Evolutionary conservation across 768 basidiomycete species (phyloP), one percentile per base, ranked within the genome.

Genomic region (Podaxis carcinomalis): DNA sequence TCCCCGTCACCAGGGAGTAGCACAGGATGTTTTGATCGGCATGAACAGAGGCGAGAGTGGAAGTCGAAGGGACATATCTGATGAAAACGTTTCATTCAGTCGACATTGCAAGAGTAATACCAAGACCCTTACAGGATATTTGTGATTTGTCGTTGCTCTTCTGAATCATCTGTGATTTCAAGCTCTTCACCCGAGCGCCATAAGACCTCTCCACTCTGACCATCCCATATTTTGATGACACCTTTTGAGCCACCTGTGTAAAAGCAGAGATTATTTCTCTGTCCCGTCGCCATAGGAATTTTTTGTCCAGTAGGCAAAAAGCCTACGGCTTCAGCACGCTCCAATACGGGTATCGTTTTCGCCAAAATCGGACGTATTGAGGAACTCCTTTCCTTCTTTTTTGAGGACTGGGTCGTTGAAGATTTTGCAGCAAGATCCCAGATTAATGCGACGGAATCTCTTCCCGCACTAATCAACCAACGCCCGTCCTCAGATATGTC

Each of bases 1-100:
- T 76, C 35, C 80, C 81, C 1, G 84, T 83, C n/a, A 79, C 72
- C 6, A 96, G 76, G 1, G 92, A 94, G 72, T 95, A 87, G 75
- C 93, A 93, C 51, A 95, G 80, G 66, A 99, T 95, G 66, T 98
- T 99, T 74, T 98, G 97, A 73, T 99, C 96, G 23, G 92, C 94
- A 70, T 96, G 95, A 14, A 95, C 78, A 14, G 94, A 92, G 21
- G 94, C 79, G 13, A 98, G 73, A 1, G 83, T 82, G 7, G 87
- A 85, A 7, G 75, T 78, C 1, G 80, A 72, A 0, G 86, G 83
- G 51, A 90, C 74, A 73, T 93, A 92, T 50, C 95, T 96, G 57
- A 11, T 23, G 57, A 54, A 53, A 50, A 35, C 67, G 57, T 69
- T 70, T 64, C 39, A 63, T 53, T 44, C 14, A 44, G 42, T 16